Conservation (phyloP, 2,329 filamentous ascomycete genomes). For the Alternaria sp. region DNA sequence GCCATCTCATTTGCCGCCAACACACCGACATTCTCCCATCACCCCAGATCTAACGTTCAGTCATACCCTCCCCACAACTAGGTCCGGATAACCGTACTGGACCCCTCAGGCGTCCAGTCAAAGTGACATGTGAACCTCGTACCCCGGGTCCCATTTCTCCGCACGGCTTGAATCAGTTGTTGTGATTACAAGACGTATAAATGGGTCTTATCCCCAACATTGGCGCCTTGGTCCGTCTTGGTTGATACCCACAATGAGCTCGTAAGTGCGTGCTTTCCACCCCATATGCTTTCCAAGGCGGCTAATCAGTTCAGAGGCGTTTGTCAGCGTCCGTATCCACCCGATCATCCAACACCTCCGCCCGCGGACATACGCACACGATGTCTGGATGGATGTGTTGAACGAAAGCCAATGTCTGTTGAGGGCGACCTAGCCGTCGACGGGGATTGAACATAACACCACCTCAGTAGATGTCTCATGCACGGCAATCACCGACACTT, state of each 20-base stretch:
- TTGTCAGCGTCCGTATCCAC: not conserved
- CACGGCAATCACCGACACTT: conserved; percentile 79
- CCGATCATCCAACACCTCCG: not conserved
- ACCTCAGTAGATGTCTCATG: conserved; percentile 71
- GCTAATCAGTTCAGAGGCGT: not conserved
- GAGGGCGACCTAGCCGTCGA: conserved; percentile 65
- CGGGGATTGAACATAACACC: conserved; percentile 65
- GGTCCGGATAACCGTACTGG: not conserved
- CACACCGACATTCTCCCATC: not conserved
- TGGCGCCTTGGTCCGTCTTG: conserved; percentile 12
- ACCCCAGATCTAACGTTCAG: not conserved
- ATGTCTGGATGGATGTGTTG: not conserved
- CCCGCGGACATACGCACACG: not conserved
- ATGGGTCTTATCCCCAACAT: conserved; percentile 11
- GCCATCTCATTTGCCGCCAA: not conserved
- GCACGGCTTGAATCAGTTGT: not conserved
- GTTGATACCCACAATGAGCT: not conserved
- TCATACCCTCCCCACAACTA: not conserved
- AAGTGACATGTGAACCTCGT: not conserved
- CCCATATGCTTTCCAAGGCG: not conserved
- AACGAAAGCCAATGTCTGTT: conserved; percentile 50
- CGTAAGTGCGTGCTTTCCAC: not conserved
- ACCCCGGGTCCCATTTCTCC: not conserved
- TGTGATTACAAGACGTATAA: conserved; percentile 7
- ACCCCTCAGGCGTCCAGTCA: not conserved